phyloP scores from a whole-genome alignment of 805 yeast genomes.

The Peterozyma toletana region DNA sequence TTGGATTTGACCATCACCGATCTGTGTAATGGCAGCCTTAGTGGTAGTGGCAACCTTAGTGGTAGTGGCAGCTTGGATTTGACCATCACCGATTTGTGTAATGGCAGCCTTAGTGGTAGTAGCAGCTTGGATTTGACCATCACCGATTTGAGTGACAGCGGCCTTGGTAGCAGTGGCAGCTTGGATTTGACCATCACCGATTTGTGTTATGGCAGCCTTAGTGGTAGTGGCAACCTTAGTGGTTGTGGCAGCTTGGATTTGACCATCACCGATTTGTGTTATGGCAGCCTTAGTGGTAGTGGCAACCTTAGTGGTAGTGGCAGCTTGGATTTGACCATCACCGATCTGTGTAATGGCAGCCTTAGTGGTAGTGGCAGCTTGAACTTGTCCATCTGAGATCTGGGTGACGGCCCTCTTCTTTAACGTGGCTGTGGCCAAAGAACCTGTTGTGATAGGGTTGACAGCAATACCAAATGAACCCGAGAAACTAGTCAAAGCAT shows the following conservation, averaged over 20 bases:
- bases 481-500: slow-evolving; percentile 50
- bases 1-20: slow-evolving; percentile 43
- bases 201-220: slow-evolving; percentile 20
- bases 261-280: slow-evolving; percentile 45
- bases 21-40: slow-evolving; percentile 35
- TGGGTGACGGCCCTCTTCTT: slow-evolving; percentile 24
- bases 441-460: too few species aligned
- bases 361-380: slow-evolving; percentile 26
- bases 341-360: slow-evolving; percentile 32
- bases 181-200: slow-evolving; percentile 30
- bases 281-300: slow-evolving; percentile 26
- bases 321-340: slow-evolving; percentile 41
- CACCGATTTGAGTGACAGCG: slow-evolving; percentile 40
- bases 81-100: slow-evolving; percentile 54
- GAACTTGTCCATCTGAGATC: slow-evolving; percentile 42
- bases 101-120: slow-evolving; percentile 26
- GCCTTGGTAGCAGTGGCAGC: slow-evolving; percentile 17
- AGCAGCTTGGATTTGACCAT: slow-evolving; percentile 47
- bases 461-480: slow-evolving; percentile 54
- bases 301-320: slow-evolving; percentile 27
- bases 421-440: slow-evolving; percentile 10
- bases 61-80: slow-evolving; percentile 43
- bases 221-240: slow-evolving; percentile 23
- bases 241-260: slow-evolving; percentile 29
- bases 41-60: slow-evolving; percentile 34